A percentile compares a stretch with the other conserved stretches of the same genome.
Conservation (phyloP, 139 green algal genomes). For the Haematococcus sp. region DNA sequence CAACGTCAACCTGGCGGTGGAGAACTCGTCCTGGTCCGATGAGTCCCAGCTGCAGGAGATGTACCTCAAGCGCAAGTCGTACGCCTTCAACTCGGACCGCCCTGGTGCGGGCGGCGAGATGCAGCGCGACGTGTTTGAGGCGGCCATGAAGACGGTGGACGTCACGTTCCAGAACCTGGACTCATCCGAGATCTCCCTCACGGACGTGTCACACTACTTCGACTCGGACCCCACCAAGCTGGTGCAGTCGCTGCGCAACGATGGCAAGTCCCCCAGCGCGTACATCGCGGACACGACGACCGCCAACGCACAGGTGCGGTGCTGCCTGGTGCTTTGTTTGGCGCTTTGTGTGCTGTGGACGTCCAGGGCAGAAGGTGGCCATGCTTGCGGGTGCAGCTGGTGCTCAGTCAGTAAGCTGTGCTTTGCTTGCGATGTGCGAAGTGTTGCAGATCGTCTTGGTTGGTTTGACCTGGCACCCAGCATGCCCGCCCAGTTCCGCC, state of each 20-base stretch:
- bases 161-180: conserved; percentile 99
- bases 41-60: conserved; percentile 97
- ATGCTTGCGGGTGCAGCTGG: background rate
- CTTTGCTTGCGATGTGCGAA: background rate
- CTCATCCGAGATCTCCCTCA: conserved; percentile 96
- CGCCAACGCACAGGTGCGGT: conserved; percentile 89
- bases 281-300: conserved; percentile 99
- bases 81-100: conserved; percentile 95
- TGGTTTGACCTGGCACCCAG: no score
- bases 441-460: no score
- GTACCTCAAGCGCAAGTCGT: conserved; percentile 96
- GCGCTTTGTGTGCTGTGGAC: background rate
- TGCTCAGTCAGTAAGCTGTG: background rate
- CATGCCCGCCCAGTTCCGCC: no score
- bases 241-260: conserved; percentile 82
- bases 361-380: background rate
- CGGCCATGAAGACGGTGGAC: conserved; percentile 95
- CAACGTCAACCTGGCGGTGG: conserved; percentile 99
- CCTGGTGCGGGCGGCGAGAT: conserved; percentile 75
- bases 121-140: conserved; percentile 88
- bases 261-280: conserved; percentile 82
- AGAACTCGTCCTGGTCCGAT: conserved; percentile 95
- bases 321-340: no score
- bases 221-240: conserved; percentile 99
- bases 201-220: conserved; percentile 98